These are phyloP conservation scores for Penicillium steckii DNA, from an alignment of 495 filamentous ascomycete species.

Conservation along the genomic window DNA sequence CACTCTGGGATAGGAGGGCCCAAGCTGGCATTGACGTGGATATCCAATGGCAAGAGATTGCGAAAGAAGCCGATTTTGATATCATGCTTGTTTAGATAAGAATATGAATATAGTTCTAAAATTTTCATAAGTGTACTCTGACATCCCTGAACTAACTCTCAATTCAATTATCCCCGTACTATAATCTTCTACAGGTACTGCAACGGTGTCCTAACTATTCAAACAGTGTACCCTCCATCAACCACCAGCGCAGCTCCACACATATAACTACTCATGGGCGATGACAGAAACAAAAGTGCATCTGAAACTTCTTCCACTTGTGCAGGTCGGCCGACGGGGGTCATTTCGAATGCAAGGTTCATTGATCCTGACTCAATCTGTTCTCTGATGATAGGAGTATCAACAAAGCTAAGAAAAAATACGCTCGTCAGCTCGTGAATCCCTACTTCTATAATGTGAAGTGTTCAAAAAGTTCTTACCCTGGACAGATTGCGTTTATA, in stretches of 20 bases:
- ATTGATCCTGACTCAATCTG: constrained; percentile 22
- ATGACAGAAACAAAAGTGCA: constrained; percentile 63
- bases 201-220: background rate
- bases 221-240: constrained; percentile 24
- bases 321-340: constrained; percentile 16
- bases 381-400: constrained; percentile 34
- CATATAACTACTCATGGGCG: constrained; percentile 44
- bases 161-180: too few relatives aligned
- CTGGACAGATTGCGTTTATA: constrained; percentile 51
- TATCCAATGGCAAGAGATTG: constrained; percentile 29
- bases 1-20: constrained; percentile 21
- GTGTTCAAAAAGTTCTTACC: constrained; percentile 24
- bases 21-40: constrained; percentile 9
- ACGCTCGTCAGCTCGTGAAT: too few relatives aligned
- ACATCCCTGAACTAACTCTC: too few relatives aligned
- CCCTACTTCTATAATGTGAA: too few relatives aligned
- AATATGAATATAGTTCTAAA: too few relatives aligned
- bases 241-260: constrained; percentile 23
- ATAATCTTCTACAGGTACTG: too few relatives aligned
- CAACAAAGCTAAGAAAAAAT: constrained; percentile 25
- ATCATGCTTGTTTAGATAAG: constrained; percentile 28
- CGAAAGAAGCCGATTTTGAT: constrained; percentile 25
- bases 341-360: constrained; percentile 20
- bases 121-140: too few relatives aligned
- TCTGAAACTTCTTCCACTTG: constrained; percentile 63